Base-by-base conservation (phyloP, 2,329 filamentous ascomycete species). In the Chaetomiaceae sp. region DNA sequence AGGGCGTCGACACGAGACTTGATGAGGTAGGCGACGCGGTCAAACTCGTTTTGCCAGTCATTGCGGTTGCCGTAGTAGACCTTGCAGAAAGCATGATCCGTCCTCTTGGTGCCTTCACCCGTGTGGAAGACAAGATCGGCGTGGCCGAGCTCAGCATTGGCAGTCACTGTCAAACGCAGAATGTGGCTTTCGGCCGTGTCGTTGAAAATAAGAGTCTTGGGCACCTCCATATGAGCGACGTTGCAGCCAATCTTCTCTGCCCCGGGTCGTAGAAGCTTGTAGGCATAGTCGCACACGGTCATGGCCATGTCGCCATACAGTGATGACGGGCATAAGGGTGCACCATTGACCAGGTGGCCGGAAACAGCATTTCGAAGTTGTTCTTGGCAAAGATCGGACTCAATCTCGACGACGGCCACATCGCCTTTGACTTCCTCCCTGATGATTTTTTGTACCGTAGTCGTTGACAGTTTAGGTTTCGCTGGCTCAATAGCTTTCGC, bases 11-110 rank as follows among this genome's bases (percentile, higher is more conserved):
- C 76, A 51, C 83, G 80, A 20, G 75, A 76, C 62, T 82, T 80
- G 65, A 92, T 82, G 32, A 90, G 75, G 65, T 90, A 89, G 60
- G 78, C 77, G 59, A 80, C 79, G 48, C 85, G 84, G 55, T 82
- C 76, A 71, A 86, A 88, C 63, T 87, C 84, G 45, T 75, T 71
- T 36, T 80, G 74, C 81, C 84, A 88, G 40, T 77, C 71, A 36
- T 79, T 74, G 34, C 75, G 75, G 61, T 82, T 75, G 55, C 83
- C 83, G 61, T 79, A 85, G 68, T 76, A 75, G 51, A 87, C 79
- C 50, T 76, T 76, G 68, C 81, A 85, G 56, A 71, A 70, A 44
- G 82, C 84, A 61, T 88, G 85, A 58, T 85, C 80, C 3, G 74
- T 73, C 61, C 78, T 76, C 62, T 77, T 71, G 61, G 77, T 74